Evolutionary conservation across 2,329 filamentous ascomycete genomes (phyloP).

Genomic region (Neofusicoccum sp.): DNA sequence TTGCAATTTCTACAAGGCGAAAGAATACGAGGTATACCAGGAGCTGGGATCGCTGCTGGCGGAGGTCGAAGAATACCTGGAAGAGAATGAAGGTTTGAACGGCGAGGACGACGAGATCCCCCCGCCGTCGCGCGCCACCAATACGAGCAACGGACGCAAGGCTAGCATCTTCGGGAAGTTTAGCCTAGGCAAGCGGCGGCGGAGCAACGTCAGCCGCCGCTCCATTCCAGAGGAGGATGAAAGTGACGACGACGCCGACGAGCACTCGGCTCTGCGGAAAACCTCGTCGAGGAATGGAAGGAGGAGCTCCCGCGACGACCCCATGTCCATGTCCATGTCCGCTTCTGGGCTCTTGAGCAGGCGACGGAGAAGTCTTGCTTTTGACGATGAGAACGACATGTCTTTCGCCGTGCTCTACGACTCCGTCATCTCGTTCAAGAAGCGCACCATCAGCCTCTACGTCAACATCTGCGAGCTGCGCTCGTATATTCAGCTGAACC

Average conservation of each 20-base stretch:
- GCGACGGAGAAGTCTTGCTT: constrained; percentile 63
- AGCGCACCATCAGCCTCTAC: constrained; percentile 81
- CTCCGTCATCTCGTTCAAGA: constrained; percentile 82
- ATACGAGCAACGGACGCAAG: constrained; percentile 40
- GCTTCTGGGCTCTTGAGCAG: not conserved
- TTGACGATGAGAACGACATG: constrained; percentile 77
- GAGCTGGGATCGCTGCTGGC: constrained; percentile 75
- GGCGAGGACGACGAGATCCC: constrained; percentile 38
- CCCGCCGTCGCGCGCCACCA: constrained; percentile 25
- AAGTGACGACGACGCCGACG: constrained; percentile 63
- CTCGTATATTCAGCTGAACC: constrained; percentile 93
- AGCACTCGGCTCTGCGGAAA: constrained; percentile 43
- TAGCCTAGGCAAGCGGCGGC: constrained; percentile 46
- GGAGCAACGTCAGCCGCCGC: constrained; percentile 42
- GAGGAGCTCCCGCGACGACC: constrained; percentile 23
- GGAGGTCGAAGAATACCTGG: constrained; percentile 69
- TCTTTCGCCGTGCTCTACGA: constrained; percentile 68
- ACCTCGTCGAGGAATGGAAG: constrained; percentile 29
- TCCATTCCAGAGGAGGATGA: constrained; percentile 56
- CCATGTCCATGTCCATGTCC: not conserved
- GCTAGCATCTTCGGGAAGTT: constrained; percentile 56
- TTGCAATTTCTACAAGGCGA: constrained; percentile 81
- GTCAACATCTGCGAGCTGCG: constrained; percentile 93
- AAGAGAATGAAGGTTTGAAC: constrained; percentile 46
- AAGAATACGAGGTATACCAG: constrained; percentile 81